Base-by-base conservation (phyloP, 2,329 filamentous ascomycete species). In the Fusarium floridanum region DNA sequence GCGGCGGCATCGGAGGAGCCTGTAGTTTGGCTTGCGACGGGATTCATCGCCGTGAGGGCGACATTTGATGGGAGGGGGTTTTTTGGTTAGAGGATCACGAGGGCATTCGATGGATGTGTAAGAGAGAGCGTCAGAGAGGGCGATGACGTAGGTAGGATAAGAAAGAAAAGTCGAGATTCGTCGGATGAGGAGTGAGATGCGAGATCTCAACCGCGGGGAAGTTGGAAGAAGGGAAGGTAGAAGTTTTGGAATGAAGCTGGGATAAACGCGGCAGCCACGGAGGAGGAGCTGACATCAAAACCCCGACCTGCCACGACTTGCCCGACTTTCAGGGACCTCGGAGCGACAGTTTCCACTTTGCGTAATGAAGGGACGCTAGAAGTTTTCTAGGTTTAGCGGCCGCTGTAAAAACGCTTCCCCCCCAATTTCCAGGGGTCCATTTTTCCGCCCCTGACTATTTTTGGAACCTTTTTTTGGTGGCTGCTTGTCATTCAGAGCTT, bases 1-100 rank as follows among this genome's bases (percentile, higher is more conserved):
- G 87, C 87, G 17, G 86, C 81, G 79, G 82, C 79, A 71, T 84
- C 79, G 63, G 80, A 79, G 63, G 80, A 77, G 64, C 79, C 82
- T 66, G 76, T 72, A 64, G 75, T 72, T 36, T 79, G 79, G 53
- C 74, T 71, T 61, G 77, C 80, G 77, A 80, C 79, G 76, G 79
- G 77, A 79, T 79, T 81, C 82, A 84, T 84, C 76, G 74, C 80
- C 81, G 77, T 71, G 63, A 70, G 64, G 67, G 55, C 65, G 63
- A 67, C 71, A 74, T 76, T 55, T 68, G 68, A 72, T 48, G 37
- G 65, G 65, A 22, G 63, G 67, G 32, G 32, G 32, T 11, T 8
- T 27, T 12, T 16, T 45, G 41, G 4, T 7, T 32, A 7, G 24
- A 50, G 24, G 37, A 64, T 45, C 68, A 65, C 66, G 65, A 69